Conservation (phyloP, 2,329 filamentous ascomycete species). For the Colletotrichum falcatum region DNA sequence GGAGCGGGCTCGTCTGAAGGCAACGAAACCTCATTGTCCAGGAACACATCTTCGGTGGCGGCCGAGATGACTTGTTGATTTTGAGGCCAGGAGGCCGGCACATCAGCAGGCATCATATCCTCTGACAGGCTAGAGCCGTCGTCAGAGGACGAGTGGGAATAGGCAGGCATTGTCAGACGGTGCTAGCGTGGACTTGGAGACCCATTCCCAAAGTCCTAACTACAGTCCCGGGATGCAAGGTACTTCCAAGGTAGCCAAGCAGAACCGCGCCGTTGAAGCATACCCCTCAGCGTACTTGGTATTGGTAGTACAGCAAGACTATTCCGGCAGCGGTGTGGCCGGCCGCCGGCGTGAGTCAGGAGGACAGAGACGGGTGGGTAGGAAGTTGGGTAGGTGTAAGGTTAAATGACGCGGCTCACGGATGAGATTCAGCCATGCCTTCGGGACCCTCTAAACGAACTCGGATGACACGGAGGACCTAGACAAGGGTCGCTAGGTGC, state of each 20-base stretch:
- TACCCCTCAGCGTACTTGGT: not conserved
- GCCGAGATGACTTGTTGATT: constrained; percentile 26
- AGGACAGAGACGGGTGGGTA: not conserved
- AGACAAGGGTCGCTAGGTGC: not conserved
- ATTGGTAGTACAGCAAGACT: not conserved
- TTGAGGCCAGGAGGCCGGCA: constrained; percentile 17
- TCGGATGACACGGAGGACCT: constrained; percentile 17
- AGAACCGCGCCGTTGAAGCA: constrained; percentile 10
- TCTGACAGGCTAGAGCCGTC: constrained; percentile 7
- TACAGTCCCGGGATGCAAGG: constrained; percentile 15
- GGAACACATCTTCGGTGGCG: constrained; percentile 27
- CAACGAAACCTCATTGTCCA: constrained; percentile 31
- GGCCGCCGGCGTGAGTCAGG: constrained; percentile 36
- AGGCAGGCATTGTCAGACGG: constrained; percentile 19
- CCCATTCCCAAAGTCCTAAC: not conserved
- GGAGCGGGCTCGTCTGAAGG: constrained; percentile 18
- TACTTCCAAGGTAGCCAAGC: constrained; percentile 13
- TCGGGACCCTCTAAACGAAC: not conserved
- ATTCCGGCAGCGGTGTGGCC: constrained; percentile 13
- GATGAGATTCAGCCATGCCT: constrained; percentile 11
- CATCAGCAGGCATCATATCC: constrained; percentile 17
- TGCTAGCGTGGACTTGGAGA: constrained; percentile 8
- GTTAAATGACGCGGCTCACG: constrained; percentile 38
- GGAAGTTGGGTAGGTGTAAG: not conserved
- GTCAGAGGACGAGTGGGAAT: constrained; percentile 23